A percentile compares a stretch with the other conserved stretches of the same genome.
Conservation (phyloP, 140 eudicot genomes). For the Anethum foeniculum region DNA sequence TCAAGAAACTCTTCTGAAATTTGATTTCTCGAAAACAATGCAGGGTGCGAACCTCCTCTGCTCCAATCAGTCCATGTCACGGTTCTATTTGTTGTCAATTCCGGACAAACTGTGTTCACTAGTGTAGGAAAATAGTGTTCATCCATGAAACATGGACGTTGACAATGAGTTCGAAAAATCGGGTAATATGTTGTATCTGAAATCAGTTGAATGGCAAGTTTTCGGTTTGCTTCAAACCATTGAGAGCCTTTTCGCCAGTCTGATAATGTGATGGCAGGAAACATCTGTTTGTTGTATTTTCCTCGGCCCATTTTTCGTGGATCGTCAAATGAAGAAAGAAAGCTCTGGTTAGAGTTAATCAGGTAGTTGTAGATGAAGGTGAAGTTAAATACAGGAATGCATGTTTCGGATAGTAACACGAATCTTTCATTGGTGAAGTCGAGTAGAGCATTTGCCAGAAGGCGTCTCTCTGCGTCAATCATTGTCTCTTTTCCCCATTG, state of each 20-base stretch:
- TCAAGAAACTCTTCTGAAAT: slow-evolving; percentile 10
- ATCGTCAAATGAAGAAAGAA: slow-evolving; percentile 14
- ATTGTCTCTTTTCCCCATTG: slow-evolving; percentile 13
- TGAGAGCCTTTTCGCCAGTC: slow-evolving; percentile 22
- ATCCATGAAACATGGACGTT: slow-evolving; percentile 14
- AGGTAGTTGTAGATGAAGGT: slow-evolving; percentile 11
- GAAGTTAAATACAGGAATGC: slow-evolving; percentile 15
- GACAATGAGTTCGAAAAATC: slow-evolving; percentile 7
- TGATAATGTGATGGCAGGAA: neutral
- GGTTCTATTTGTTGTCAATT: slow-evolving; percentile 6
- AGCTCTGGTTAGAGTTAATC: slow-evolving; percentile 7
- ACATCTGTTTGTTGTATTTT: slow-evolving; percentile 11
- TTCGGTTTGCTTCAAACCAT: slow-evolving; percentile 19
- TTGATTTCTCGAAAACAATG: slow-evolving; percentile 1
- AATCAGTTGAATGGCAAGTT: slow-evolving; percentile 9
- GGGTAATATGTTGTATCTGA: slow-evolving; percentile 11
- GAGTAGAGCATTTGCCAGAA: slow-evolving; percentile 13
- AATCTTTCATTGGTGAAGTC: slow-evolving; percentile 11
- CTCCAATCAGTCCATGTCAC: slow-evolving; percentile 20
- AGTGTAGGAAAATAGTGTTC: slow-evolving; percentile 20
- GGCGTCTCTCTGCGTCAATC: slow-evolving; percentile 14
- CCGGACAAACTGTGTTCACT: slow-evolving; percentile 1
- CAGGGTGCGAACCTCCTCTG: slow-evolving; percentile 17
- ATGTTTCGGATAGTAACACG: slow-evolving; percentile 7
- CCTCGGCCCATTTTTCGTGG: slow-evolving; percentile 18